These are phyloP conservation scores for Dentipellis sp. DNA, from an alignment of 768 basidiomycete species.

Conservation along the genomic window DNA sequence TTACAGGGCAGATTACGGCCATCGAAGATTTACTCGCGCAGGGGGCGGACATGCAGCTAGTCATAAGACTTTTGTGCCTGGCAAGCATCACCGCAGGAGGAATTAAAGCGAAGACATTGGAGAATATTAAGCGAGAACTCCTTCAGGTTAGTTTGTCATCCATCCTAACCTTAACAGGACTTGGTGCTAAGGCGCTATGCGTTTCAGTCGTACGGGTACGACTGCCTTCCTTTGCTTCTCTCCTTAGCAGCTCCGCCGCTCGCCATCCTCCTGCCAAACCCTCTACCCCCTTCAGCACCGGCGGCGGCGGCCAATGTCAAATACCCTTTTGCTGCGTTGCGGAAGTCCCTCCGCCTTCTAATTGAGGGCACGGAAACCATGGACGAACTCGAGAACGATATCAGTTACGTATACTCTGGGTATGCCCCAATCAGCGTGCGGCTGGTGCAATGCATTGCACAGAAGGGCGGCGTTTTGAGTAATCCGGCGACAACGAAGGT, in stretches of 20 bases:
- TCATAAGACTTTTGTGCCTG: slow-evolving; percentile 77
- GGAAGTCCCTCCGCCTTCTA: slow-evolving; percentile 84
- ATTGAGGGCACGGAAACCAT: slow-evolving; percentile 80
- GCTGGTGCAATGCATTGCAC: slow-evolving; percentile 86
- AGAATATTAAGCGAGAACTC: slow-evolving; percentile 85
- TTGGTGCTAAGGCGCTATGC: slow-evolving; percentile 20
- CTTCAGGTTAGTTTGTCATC: slow-evolving; percentile 47
- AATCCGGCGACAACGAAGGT: slow-evolving; percentile 60
- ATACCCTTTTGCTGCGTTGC: slow-evolving; percentile 61
- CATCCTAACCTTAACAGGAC: neutral
- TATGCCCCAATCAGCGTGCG: slow-evolving; percentile 92
- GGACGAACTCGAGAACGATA: slow-evolving; percentile 86
- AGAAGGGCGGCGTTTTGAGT: slow-evolving; percentile 83
- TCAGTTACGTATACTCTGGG: slow-evolving; percentile 93
- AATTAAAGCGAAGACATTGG: slow-evolving; percentile 78
- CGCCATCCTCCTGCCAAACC: slow-evolving; percentile 56
- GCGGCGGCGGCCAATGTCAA: slow-evolving; percentile 35
- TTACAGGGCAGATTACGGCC: slow-evolving; percentile 65
- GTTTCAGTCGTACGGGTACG: slow-evolving; percentile 65
- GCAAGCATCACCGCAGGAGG: slow-evolving; percentile 80
- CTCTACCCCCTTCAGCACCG: slow-evolving; percentile 44
- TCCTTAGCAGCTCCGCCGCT: slow-evolving; percentile 61
- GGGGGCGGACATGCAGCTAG: slow-evolving; percentile 70
- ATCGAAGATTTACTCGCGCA: slow-evolving; percentile 90
- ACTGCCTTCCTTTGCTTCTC: slow-evolving; percentile 57